phyloP scores from a whole-genome alignment of 176 grass and related monocot genomes.

The Alloteropsis semialata region DNA sequence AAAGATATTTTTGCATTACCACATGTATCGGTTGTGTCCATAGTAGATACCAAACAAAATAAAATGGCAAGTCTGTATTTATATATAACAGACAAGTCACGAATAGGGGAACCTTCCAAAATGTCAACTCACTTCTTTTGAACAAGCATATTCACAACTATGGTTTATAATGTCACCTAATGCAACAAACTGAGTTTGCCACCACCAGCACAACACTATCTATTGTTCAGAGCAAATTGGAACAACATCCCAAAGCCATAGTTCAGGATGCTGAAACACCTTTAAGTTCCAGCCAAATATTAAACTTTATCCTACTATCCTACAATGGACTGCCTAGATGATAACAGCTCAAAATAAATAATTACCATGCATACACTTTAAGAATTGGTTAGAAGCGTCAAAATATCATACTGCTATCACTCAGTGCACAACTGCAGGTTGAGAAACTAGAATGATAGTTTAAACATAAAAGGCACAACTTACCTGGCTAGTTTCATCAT shows the following conservation, averaged over 20 bases:
- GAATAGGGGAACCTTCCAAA: background rate
- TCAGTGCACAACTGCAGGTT: background rate
- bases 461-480: slow-evolving; percentile 59
- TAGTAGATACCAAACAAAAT: background rate
- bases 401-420: background rate
- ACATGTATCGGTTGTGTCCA: background rate
- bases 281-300: background rate
- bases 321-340: background rate
- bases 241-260: background rate
- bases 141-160: background rate
- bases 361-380: background rate
- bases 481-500: slow-evolving; percentile 99
- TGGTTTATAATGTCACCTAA: background rate
- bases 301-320: background rate
- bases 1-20: background rate
- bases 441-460: slow-evolving; percentile 32
- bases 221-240: background rate
- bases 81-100: background rate
- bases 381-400: background rate
- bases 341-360: background rate
- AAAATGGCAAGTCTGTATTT: background rate
- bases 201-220: background rate
- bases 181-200: background rate
- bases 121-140: background rate
- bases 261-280: background rate